These are phyloP conservation scores for Populus alba DNA, from an alignment of 345 rosid species.

Conservation along the genomic window DNA sequence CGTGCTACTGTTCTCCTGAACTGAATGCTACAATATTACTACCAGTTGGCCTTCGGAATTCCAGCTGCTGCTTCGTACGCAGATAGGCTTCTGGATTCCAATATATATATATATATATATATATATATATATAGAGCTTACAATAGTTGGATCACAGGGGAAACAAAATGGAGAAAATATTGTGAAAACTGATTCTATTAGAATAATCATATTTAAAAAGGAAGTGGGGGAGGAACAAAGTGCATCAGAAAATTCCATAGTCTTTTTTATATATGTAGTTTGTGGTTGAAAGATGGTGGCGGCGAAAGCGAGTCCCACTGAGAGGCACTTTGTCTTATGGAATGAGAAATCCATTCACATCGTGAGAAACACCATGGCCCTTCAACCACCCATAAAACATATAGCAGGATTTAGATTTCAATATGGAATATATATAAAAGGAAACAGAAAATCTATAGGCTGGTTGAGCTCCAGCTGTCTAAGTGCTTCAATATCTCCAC, in stretches of 20 bases:
- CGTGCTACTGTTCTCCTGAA: too few species aligned
- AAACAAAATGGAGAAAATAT: slow-evolving; percentile 35
- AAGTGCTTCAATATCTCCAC: not conserved
- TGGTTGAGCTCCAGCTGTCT: slow-evolving; percentile 7
- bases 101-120: not conserved
- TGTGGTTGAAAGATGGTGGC: slow-evolving; percentile 7
- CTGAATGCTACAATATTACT: not conserved
- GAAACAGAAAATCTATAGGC: not conserved
- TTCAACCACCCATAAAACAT: slow-evolving; percentile 21
- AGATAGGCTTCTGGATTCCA: not conserved
- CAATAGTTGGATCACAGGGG: not conserved
- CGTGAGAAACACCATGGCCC: not conserved
- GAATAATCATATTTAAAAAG: slow-evolving; percentile 29
- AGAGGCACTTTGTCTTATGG: slow-evolving; percentile 27
- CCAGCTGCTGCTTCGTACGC: not conserved
- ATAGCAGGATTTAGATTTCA: not conserved
- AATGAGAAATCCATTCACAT: slow-evolving; percentile 14
- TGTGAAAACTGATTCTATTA: slow-evolving; percentile 38
- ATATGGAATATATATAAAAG: not conserved
- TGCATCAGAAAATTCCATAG: slow-evolving; percentile 9
- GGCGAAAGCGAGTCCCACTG: slow-evolving; percentile 37
- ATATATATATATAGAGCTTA: not conserved
- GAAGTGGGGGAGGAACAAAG: slow-evolving; percentile 19
- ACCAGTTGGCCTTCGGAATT: not conserved
- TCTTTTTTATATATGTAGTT: not conserved